Percentiles rank a stretch among this genome's conserved stretches.
These are phyloP conservation scores for Sistotremastrum niveocremeum DNA, from an alignment of 768 basidiomycete genomes.

Conservation along the genomic window DNA sequence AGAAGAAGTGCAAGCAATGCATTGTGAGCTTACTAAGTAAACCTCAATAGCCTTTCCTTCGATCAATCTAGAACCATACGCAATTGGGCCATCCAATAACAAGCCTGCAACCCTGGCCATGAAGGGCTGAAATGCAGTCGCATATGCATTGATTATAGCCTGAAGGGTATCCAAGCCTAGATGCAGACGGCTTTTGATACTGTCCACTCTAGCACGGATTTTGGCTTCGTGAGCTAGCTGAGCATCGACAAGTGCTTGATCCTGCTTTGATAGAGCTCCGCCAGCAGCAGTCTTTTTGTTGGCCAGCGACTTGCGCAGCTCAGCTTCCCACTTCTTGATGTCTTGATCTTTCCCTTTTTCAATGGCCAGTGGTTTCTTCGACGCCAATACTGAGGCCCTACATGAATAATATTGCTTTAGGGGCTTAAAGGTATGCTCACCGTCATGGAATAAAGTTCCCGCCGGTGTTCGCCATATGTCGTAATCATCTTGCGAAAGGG, in stretches of 20 bases:
- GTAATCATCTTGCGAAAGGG: constrained; percentile 58
- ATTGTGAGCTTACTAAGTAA: constrained; percentile 47
- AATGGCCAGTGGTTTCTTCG: constrained; percentile 38
- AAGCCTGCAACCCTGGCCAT: constrained; percentile 45
- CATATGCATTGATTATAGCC: constrained; percentile 39
- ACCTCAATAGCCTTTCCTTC: constrained; percentile 53
- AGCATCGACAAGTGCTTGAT: constrained; percentile 67
- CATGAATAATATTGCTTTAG: neutral
- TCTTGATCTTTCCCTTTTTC: constrained; percentile 80
- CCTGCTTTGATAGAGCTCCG: constrained; percentile 59
- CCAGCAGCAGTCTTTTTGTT: constrained; percentile 53
- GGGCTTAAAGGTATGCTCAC: constrained; percentile 24
- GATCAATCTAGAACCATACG: constrained; percentile 46
- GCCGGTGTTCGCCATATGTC: constrained; percentile 80
- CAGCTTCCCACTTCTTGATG: constrained; percentile 90
- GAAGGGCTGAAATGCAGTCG: constrained; percentile 40
- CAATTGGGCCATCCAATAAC: constrained; percentile 53
- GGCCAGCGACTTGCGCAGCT: constrained; percentile 75
- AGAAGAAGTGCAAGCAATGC: neutral
- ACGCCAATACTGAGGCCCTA: constrained; percentile 39
- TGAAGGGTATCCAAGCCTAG: constrained; percentile 61
- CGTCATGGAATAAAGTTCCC: constrained; percentile 71
- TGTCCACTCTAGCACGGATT: constrained; percentile 46
- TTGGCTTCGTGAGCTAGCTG: constrained; percentile 72
- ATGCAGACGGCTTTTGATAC: constrained; percentile 38